Conservation (phyloP, 1,139 yeast genomes). For the Saccharomycopsis crataegensis region DNA sequence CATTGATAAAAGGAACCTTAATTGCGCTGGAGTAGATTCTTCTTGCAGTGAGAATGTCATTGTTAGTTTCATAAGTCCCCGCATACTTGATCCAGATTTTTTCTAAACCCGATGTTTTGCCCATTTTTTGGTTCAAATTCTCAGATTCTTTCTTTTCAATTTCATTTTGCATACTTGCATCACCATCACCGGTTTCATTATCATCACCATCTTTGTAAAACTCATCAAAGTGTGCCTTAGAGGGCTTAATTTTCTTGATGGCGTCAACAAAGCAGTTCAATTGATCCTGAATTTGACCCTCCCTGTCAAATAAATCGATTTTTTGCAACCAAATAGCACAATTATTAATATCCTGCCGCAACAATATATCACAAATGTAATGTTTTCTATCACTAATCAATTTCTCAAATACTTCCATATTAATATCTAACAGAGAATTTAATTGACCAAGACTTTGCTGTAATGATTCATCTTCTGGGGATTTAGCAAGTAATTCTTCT, state of each 20-base stretch:
- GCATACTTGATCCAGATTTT: constrained; percentile 70
- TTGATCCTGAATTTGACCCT: constrained; percentile 33
- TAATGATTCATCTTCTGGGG: neutral
- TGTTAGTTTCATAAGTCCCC: constrained; percentile 46
- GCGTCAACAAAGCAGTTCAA: constrained; percentile 61
- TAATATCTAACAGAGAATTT: constrained; percentile 31
- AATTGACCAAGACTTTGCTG: constrained; percentile 14
- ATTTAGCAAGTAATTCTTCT: constrained; percentile 18
- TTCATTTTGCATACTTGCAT: neutral
- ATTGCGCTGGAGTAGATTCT: constrained; percentile 57
- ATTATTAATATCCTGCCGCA: constrained; percentile 56
- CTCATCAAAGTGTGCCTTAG: constrained; percentile 32
- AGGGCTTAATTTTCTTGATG: constrained; percentile 58
- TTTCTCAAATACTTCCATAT: constrained; percentile 46
- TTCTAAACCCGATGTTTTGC: constrained; percentile 35
- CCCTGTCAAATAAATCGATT: constrained; percentile 35
- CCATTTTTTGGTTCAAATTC: constrained; percentile 25
- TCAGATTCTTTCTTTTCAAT: constrained; percentile 9
- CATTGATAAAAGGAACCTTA: constrained; percentile 58
- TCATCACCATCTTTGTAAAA: constrained; percentile 6
- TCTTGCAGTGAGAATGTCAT: constrained; percentile 55
- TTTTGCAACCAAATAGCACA: constrained; percentile 66
- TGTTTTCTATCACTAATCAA: constrained; percentile 50
- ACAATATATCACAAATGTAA: constrained; percentile 54
- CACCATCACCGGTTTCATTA: neutral